Conservation (phyloP, 352 stramenopile genomes). For the Saprolegnia parasitica region DNA sequence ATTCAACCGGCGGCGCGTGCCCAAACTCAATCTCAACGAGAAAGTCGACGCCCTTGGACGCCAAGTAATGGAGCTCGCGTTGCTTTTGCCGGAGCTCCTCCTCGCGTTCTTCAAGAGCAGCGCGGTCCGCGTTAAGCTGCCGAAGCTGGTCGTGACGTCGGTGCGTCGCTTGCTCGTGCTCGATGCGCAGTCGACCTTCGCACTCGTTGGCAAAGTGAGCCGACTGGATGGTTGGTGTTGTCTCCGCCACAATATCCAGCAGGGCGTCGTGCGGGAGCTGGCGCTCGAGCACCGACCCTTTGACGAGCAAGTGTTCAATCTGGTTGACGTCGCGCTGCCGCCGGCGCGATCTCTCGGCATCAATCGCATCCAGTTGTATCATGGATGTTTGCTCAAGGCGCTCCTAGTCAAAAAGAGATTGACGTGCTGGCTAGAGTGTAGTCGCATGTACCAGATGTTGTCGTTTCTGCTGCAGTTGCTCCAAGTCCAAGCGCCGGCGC, state of each 20-base stretch:
- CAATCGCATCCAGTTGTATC: neutral
- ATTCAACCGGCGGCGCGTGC: neutral
- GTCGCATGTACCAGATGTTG: neutral
- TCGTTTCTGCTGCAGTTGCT: neutral
- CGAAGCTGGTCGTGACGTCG: neutral
- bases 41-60: conserved; percentile 1
- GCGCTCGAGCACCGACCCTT: conserved; percentile 4
- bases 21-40: conserved; percentile 9
- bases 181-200: conserved; percentile 5
- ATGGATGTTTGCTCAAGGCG: no score
- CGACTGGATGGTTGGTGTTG: neutral
- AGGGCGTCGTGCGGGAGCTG: neutral
- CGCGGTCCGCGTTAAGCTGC: neutral
- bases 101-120: neutral
- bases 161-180: conserved; percentile 6
- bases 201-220: neutral
- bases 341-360: neutral
- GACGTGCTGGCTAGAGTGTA: no score
- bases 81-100: neutral
- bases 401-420: no score
- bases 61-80: neutral
- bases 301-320: neutral
- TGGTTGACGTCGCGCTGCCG: neutral
- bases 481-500: neutral
- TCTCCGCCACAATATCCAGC: neutral